Evolutionary conservation across 225 moss, liverwort and hornwort species (phyloP).

Genomic region (Pseudisothecium myosuroides): DNA sequence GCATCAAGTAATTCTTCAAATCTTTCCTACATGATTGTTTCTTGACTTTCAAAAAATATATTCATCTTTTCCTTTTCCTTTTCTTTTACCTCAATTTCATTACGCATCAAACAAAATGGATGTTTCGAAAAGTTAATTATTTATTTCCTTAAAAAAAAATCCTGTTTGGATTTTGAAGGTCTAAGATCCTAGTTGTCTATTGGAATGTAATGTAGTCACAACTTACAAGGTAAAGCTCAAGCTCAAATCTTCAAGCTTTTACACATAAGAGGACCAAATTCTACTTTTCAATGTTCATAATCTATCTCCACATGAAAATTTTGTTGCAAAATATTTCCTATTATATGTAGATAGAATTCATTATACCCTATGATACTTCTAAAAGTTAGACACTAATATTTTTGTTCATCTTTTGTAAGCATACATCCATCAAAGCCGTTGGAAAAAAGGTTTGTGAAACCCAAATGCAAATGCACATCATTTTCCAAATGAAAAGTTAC

Average conservation of each 20-base stretch:
- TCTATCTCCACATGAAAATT: not conserved
- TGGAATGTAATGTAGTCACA: no score
- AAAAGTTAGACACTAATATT: not conserved
- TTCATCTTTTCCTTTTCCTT: no score
- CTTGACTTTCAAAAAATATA: no score
- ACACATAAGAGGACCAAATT: not conserved
- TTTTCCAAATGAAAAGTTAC: not conserved
- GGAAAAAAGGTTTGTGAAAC: not conserved
- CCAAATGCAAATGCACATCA: not conserved
- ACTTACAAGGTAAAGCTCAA: no score
- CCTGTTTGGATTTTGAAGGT: no score
- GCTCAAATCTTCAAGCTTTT: not conserved
- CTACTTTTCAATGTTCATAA: not conserved
- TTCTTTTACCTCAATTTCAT: no score
- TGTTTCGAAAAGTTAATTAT: no score
- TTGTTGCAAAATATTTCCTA: not conserved
- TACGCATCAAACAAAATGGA: no score
- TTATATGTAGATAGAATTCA: not conserved
- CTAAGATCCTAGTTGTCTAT: no score
- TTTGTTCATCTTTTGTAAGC: no score
- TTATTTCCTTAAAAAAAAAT: no score
- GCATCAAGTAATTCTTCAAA: not conserved
- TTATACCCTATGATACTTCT: rapidly evolving
- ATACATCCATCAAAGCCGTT: rapidly evolving
- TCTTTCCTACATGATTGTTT: not conserved